phyloP scores from a whole-genome alignment of 768 basidiomycete genomes.

The Leucosporidium creatinivorum region DNA sequence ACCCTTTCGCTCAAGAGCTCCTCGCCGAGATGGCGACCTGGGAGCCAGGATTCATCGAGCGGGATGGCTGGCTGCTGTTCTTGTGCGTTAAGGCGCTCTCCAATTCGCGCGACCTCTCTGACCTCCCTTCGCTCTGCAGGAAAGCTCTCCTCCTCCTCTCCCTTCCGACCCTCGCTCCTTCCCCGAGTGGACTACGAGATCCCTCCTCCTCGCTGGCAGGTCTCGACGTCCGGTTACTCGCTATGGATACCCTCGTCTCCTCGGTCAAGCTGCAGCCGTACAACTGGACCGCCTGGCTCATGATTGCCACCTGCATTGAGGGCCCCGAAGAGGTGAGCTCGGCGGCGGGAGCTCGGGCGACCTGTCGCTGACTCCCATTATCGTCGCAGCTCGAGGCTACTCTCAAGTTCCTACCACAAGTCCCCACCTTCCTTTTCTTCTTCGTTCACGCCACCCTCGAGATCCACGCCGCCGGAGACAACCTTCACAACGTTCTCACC shows the following conservation, averaged over 20 bases:
- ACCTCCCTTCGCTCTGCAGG: constrained; percentile 44
- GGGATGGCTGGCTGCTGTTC: constrained; percentile 77
- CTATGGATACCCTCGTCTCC: constrained; percentile 68
- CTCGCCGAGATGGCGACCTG: constrained; percentile 54
- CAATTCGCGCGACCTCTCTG: constrained; percentile 17
- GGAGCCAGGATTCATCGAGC: constrained; percentile 35
- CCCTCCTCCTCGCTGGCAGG: constrained; percentile 45
- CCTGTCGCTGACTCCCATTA: background rate
- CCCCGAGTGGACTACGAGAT: background rate
- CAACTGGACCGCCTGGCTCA: constrained; percentile 91
- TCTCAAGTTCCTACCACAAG: constrained; percentile 49
- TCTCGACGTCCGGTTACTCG: constrained; percentile 70
- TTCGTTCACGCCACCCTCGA: constrained; percentile 83
- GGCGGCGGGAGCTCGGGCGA: too few relatives aligned
- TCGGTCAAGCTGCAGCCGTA: constrained; percentile 74
- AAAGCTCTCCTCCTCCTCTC: constrained; percentile 65
- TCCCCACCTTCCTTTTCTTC: constrained; percentile 62
- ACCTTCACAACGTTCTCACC: constrained; percentile 72
- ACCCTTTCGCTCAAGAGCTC: constrained; percentile 53
- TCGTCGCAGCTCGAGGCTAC: constrained; percentile 40
- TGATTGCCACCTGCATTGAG: constrained; percentile 47
- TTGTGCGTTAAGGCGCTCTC: constrained; percentile 50
- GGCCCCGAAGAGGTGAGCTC: constrained; percentile 72
- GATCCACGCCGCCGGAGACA: constrained; percentile 78
- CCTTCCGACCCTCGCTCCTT: constrained; percentile 16